A percentile compares a stretch with the other conserved stretches of the same genome.
phyloP scores from a whole-genome alignment of 78 protist genomes.

The Dictyostelium purpureum region DNA sequence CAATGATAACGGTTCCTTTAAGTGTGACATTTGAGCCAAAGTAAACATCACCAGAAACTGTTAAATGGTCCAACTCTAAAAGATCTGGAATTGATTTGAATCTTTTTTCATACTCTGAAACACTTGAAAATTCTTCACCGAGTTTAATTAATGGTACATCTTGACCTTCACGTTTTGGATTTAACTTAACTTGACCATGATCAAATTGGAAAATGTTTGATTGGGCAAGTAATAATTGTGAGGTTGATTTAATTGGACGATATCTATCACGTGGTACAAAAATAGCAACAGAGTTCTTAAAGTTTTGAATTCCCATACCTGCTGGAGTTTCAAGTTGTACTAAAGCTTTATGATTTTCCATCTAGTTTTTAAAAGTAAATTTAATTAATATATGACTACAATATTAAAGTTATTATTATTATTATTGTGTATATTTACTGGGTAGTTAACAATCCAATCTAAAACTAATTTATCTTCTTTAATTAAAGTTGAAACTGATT shows the following conservation, averaged over 20 bases:
- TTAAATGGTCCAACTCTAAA: conserved; percentile 91
- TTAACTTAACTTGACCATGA: conserved; percentile 70
- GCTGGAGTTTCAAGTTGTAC: conserved; percentile 98
- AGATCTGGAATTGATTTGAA: conserved; percentile 90
- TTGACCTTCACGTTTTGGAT: conserved; percentile 53
- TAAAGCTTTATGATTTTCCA: conserved; percentile 80
- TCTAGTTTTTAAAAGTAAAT: conserved; percentile 23
- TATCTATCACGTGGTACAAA: conserved; percentile 97
- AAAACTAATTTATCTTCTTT: conserved; percentile 45
- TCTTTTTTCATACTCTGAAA: conserved; percentile 69
- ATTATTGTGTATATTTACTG: neutral
- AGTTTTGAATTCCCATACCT: conserved; percentile 96
- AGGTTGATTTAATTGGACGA: conserved; percentile 95
- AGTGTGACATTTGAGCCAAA: conserved; percentile 88
- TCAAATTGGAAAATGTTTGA: conserved; percentile 88
- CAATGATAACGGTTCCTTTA: conserved; percentile 92
- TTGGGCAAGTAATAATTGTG: conserved; percentile 93
- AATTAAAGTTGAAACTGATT: conserved; percentile 10
- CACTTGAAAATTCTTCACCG: conserved; percentile 84
- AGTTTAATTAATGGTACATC: conserved; percentile 91
- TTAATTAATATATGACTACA: neutral
- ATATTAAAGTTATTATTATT: neutral
- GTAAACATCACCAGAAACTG: conserved; percentile 95
- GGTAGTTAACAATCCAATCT: conserved; percentile 66
- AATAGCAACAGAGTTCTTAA: conserved; percentile 88